phyloP scores from a whole-genome alignment of 2,329 filamentous ascomycete genomes.

The Byssothecium circinans region DNA sequence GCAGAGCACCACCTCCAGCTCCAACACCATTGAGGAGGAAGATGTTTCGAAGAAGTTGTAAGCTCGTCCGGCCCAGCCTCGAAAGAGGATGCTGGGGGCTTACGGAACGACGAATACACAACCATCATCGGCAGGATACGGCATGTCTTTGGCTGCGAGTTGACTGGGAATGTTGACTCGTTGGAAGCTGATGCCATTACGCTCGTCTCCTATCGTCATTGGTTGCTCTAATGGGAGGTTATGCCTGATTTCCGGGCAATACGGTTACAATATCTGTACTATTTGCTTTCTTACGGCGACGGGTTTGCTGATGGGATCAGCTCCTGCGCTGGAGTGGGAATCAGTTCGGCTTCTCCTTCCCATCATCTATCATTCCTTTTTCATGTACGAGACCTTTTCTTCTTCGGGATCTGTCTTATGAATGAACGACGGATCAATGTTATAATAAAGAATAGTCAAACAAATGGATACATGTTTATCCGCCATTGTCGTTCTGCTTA shows the following conservation, averaged over 20 bases:
- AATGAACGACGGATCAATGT: neutral
- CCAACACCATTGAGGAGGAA: constrained; percentile 62
- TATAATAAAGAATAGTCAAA: neutral
- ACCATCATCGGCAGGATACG: constrained; percentile 17
- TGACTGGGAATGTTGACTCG: constrained; percentile 26
- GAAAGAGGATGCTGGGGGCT: constrained; percentile 15
- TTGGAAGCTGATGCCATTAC: constrained; percentile 17
- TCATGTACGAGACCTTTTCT: neutral
- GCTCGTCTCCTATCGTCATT: constrained; percentile 3
- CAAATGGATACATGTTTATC: too few species aligned
- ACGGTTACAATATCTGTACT: constrained; percentile 27
- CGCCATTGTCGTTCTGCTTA: too few species aligned
- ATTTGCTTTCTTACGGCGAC: constrained; percentile 17
- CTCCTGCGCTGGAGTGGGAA: constrained; percentile 12
- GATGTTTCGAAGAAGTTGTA: constrained; percentile 52
- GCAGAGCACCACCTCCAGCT: constrained; percentile 56
- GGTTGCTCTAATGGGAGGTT: constrained; percentile 13
- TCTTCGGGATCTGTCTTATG: constrained; percentile 4
- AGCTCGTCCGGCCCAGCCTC: constrained; percentile 9
- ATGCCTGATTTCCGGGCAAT: constrained; percentile 13
- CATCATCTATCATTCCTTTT: constrained; percentile 9
- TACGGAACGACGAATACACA: constrained; percentile 3
- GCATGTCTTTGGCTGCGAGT: constrained; percentile 17
- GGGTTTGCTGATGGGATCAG: constrained; percentile 13
- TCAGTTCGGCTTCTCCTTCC: constrained; percentile 5